Conservation (phyloP, 345 rosid genomes). For the Geranium brycei region DNA sequence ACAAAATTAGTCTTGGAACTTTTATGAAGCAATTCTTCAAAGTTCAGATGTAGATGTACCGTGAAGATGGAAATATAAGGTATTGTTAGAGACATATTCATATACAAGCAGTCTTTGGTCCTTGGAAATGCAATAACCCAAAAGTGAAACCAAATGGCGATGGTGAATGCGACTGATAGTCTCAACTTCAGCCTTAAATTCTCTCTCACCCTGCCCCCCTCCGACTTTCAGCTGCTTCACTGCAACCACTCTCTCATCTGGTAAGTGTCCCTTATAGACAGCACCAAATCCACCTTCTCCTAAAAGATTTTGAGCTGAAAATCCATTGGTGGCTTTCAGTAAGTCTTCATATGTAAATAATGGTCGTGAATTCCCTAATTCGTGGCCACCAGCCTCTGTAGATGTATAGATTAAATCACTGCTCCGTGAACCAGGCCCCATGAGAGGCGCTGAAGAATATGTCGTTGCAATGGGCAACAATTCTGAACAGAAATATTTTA, state of each 20-base stretch:
- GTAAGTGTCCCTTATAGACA: conserved; percentile 70
- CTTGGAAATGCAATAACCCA: conserved; percentile 86
- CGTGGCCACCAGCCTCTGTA: conserved; percentile 37
- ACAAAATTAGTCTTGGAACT: conserved; percentile 6
- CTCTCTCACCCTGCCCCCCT: conserved; percentile 86
- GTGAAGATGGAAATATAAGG: conserved; percentile 87
- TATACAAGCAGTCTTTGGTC: conserved; percentile 68
- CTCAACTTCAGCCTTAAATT: conserved; percentile 89
- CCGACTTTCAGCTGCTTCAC: conserved; percentile 77
- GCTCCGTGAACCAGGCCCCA: conserved; percentile 45
- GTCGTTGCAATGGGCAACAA: conserved; percentile 26
- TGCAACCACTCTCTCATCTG: conserved; percentile 78
- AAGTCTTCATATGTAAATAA: conserved; percentile 66
- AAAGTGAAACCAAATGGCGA: conserved; percentile 82
- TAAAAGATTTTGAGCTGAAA: conserved; percentile 62
- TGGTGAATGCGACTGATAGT: conserved; percentile 91
- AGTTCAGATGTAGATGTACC: conserved; percentile 32
- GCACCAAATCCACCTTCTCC: conserved; percentile 96
- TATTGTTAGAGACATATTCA: conserved; percentile 75
- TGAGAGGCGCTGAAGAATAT: conserved; percentile 51
- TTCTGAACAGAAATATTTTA: conserved; percentile 33
- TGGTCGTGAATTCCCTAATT: conserved; percentile 59
- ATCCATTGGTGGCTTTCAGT: conserved; percentile 55
- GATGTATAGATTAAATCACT: conserved; percentile 34
- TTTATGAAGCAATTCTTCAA: conserved; percentile 7